Evolutionary conservation across 2,329 filamentous ascomycete species (phyloP).

Genomic region (Neobulgaria alba): DNA sequence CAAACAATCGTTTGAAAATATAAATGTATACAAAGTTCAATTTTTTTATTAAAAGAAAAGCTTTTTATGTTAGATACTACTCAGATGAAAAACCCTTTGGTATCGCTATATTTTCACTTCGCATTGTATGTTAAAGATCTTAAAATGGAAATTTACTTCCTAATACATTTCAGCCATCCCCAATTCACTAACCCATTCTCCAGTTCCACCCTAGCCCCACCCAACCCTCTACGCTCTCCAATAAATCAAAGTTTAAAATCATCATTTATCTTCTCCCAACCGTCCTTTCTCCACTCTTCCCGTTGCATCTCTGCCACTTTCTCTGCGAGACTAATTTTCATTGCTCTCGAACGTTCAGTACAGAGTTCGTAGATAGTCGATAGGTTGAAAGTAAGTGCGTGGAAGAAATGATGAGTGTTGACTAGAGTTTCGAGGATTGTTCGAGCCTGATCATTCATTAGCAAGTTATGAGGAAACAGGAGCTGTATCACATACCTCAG

Average conservation of each 20-base stretch:
- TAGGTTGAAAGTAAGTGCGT: constrained; percentile 80
- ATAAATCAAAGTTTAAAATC: constrained; percentile 26
- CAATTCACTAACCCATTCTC: too few relatives aligned
- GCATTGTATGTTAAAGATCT: too few relatives aligned
- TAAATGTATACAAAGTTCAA: too few relatives aligned
- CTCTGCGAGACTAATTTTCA: constrained; percentile 66
- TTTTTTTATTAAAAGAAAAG: too few relatives aligned
- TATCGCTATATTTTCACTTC: too few relatives aligned
- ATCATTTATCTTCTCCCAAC: constrained; percentile 28
- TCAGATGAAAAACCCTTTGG: too few relatives aligned
- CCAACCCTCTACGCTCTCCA: neutral
- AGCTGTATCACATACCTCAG: constrained; percentile 56
- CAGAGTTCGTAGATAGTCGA: constrained; percentile 88
- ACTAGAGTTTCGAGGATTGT: constrained; percentile 59
- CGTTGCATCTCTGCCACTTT: constrained; percentile 43
- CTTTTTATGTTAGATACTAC: too few relatives aligned
- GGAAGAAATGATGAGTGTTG: constrained; percentile 48
- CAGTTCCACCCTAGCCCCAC: too few relatives aligned
- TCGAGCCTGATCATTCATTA: constrained; percentile 42
- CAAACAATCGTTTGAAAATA: too few relatives aligned
- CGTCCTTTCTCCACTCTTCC: constrained; percentile 6
- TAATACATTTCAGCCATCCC: too few relatives aligned
- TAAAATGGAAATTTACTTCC: too few relatives aligned
- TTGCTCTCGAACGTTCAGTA: constrained; percentile 61
- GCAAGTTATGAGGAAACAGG: too few relatives aligned